Base-by-base conservation (phyloP, 345 rosid species). In the Lepidium africanum region DNA sequence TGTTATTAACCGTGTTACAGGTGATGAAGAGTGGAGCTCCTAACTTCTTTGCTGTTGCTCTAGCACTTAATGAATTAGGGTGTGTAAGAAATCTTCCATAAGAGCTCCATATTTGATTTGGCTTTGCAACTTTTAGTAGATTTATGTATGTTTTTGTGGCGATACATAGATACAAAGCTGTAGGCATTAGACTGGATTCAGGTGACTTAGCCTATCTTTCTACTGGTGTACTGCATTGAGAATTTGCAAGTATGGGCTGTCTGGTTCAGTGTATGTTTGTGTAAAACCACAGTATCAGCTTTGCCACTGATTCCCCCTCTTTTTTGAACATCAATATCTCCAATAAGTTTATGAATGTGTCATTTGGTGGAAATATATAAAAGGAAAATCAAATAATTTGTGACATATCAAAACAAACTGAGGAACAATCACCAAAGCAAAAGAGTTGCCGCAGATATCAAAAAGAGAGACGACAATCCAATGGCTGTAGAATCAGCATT, bases 41-140 rank as follows among this genome's bases (percentile, higher is more conserved):
- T 12, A 92, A 92, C 85, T 92, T 92, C 59, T 89, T 92, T 77
- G 98, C 96, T 12, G 96, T 92, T 75, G 93, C 98, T 73, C 50
- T 90, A 39, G 92, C 98, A 46, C 96, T 92, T 64, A 75, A 67
- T 49, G 96, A 87, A 40, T 72, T 89, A 59, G 98, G 98, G 98
- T 92, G 66, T 63, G 86, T 76, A 49, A 37, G n/a, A 56, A 59
- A 40, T 11, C 48, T 65, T 41, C 12, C 14, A 11, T 45, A 59
- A 0, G 10, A 56, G 7, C 9, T 60, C 15, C 6, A 10, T 42
- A 3, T 25, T 42, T 21, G 5, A 8, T 37, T 16, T 7, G 3
- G 32, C 21, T 30, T 11, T 50, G 27, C 60, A 12, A 0, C 12
- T 36, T 25, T 15, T 15, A 45, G 9, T 56, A 62, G 51, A 5